Evolutionary conservation across 2,329 filamentous ascomycete genomes (phyloP).

Genomic region (Magnaporthiopsis poae): DNA sequence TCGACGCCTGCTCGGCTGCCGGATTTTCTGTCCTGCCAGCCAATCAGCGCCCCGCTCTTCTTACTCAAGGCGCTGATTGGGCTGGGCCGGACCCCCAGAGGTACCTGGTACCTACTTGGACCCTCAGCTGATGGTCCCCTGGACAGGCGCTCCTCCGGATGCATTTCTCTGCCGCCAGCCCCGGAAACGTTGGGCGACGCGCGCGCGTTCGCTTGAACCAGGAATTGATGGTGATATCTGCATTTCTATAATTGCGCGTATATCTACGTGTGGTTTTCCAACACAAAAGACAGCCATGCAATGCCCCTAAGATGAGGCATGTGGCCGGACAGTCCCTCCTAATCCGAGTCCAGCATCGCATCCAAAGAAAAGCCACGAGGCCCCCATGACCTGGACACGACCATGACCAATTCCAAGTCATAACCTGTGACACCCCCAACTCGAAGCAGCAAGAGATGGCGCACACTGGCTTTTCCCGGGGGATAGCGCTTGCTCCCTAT

Average conservation of each 20-base stretch:
- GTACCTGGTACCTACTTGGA: background rate
- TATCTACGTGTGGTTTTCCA: too few relatives aligned
- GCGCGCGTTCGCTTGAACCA: too few relatives aligned
- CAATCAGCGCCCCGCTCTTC: constrained; percentile 10
- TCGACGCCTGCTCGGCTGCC: constrained; percentile 8
- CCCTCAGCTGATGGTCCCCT: background rate
- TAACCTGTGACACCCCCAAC: background rate
- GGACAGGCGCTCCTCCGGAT: background rate
- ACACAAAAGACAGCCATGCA: background rate
- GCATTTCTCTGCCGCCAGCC: background rate
- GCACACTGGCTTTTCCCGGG: background rate
- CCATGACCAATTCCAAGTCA: background rate
- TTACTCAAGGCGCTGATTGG: constrained; percentile 8
- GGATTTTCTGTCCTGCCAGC: constrained; percentile 14
- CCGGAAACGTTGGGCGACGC: too few relatives aligned
- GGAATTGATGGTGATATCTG: too few relatives aligned
- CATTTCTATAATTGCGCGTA: too few relatives aligned
- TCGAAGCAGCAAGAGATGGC: background rate
- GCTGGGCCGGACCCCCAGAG: background rate
- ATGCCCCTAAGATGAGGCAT: background rate
- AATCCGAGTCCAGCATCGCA: background rate
- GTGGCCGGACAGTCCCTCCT: background rate
- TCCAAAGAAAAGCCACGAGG: background rate
- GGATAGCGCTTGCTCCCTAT: background rate
- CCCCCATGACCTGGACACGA: background rate